Conservation (phyloP, 306 rosid genomes). For the Morella rubra region DNA sequence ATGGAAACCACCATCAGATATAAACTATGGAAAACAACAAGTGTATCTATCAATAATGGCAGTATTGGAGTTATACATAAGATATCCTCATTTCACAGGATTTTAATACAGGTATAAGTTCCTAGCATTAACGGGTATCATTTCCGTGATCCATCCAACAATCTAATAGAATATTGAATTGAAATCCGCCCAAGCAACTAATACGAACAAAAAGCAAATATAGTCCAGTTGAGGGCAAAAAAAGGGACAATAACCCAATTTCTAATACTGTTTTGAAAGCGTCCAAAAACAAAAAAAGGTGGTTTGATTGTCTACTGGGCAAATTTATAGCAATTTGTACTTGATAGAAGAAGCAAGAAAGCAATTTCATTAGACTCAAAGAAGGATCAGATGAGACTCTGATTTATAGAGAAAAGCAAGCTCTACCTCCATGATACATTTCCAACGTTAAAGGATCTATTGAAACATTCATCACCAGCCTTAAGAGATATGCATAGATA, state of each 20-base stretch:
- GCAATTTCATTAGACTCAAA: neutral
- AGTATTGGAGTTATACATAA: slow-evolving; percentile 3
- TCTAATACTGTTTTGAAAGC: neutral
- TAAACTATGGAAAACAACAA: slow-evolving; percentile 5
- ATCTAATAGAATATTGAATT: neutral
- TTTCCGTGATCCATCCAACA: slow-evolving; percentile 5
- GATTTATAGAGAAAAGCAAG: neutral
- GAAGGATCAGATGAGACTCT: neutral
- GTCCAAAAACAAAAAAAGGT: neutral
- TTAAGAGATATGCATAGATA: neutral
- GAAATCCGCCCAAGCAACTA: neutral
- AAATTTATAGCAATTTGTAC: neutral
- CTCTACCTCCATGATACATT: neutral
- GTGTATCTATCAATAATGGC: slow-evolving; percentile 15
- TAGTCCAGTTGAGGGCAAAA: neutral
- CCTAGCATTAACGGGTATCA: slow-evolving; percentile 7
- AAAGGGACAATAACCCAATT: neutral
- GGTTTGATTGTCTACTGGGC: neutral
- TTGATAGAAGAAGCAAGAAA: neutral
- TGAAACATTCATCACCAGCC: neutral
- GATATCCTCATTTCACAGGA: neutral
- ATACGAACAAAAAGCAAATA: neutral
- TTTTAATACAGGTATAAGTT: slow-evolving; percentile 7
- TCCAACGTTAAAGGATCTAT: neutral
- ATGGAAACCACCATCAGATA: slow-evolving; percentile 12